phyloP scores from a whole-genome alignment of 352 stramenopile species.

The Globisporangium lucens region DNA sequence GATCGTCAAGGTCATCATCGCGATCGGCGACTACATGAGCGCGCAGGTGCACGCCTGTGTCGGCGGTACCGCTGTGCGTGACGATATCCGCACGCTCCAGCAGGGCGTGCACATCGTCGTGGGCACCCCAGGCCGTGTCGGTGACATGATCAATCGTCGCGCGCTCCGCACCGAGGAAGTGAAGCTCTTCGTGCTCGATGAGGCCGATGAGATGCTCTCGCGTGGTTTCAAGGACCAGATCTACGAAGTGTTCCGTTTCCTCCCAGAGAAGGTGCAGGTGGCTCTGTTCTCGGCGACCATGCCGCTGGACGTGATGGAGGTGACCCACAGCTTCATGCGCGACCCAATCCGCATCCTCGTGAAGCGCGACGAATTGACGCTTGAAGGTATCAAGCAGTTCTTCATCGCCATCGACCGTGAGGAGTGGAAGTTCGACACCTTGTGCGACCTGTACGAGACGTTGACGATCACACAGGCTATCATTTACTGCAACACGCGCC shows the following conservation, averaged over 20 bases:
- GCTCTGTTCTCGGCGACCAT: constrained; percentile 99
- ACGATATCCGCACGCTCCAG: constrained; percentile 98
- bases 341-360: constrained; percentile 99
- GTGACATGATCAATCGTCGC: constrained; percentile 99
- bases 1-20: constrained; percentile 98
- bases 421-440: constrained; percentile 99
- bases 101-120: constrained; percentile 98
- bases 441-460: constrained; percentile 99
- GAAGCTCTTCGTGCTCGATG: constrained; percentile 98
- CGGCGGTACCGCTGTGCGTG: constrained; percentile 96
- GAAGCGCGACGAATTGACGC: constrained; percentile 99
- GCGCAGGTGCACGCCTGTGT: constrained; percentile 97
- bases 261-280: constrained; percentile 97
- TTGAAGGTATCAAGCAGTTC: constrained; percentile 99
- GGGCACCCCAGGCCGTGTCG: constrained; percentile 97
- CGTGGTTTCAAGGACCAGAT: constrained; percentile 99
- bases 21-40: constrained; percentile 95
- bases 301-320: constrained; percentile 98
- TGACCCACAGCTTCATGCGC: constrained; percentile 98
- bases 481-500: constrained; percentile 99
- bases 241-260: constrained; percentile 99
- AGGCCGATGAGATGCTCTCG: constrained; percentile 99
- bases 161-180: constrained; percentile 94
- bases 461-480: constrained; percentile 99
- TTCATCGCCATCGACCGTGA: constrained; percentile 98